These are phyloP conservation scores for Elaeis guineensis DNA, from an alignment of 176 grass and related monocot genomes.

Conservation along the genomic window DNA sequence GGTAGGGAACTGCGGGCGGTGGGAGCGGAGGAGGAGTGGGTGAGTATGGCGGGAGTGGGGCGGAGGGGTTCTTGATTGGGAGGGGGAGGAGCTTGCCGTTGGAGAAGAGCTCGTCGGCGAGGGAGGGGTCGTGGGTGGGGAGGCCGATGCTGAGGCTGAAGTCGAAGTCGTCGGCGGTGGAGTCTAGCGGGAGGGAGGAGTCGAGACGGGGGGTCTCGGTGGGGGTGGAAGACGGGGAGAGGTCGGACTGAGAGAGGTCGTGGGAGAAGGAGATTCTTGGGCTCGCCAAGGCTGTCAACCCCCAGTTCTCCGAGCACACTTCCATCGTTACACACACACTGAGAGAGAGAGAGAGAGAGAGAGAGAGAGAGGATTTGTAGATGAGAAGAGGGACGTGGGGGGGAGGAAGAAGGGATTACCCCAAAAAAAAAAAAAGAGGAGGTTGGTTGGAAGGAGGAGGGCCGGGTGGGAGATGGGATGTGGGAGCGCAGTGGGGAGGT, in stretches of 20 bases:
- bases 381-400: no score
- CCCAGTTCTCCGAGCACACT: not conserved
- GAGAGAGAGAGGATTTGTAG: no score
- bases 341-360: no score
- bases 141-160: constrained; percentile 6
- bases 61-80: not conserved
- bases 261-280: constrained; percentile 15
- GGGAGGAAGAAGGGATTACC: no score
- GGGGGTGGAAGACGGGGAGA: not conserved
- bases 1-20: not conserved
- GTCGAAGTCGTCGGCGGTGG: constrained; percentile 8
- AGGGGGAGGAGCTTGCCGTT: constrained; percentile 16
- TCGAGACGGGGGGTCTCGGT: not conserved
- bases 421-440: no score
- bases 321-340: no score
- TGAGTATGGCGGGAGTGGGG: no score
- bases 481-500: no score
- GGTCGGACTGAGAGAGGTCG: constrained; percentile 3
- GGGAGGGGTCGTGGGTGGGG: not conserved
- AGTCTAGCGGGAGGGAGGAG: not conserved
- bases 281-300: not conserved
- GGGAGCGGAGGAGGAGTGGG: not conserved
- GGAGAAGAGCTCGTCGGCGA: constrained; percentile 25
- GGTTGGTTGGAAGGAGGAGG: no score
- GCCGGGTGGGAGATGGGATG: no score